Conservation (phyloP, 2,329 filamentous ascomycete genomes). For the Aschersonia sp. region DNA sequence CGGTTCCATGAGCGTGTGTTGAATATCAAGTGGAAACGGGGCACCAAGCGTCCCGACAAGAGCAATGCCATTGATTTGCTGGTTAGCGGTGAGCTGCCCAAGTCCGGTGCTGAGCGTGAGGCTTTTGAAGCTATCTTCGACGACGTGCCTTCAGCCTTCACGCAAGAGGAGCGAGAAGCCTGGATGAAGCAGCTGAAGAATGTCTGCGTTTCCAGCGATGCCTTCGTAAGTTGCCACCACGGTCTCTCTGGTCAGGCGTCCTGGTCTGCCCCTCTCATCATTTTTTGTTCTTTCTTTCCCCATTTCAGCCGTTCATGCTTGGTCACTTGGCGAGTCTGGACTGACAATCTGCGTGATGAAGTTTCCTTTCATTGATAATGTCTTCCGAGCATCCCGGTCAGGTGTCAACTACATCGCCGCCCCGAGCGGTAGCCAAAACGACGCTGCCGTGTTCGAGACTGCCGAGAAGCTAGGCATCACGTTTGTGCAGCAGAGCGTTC, state of each 20-base stretch:
- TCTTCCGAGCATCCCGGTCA: conserved; percentile 78
- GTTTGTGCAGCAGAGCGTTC: conserved; percentile 88
- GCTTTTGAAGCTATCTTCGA: conserved; percentile 86
- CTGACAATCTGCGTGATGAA: conserved; percentile 15
- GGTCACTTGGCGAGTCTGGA: neutral
- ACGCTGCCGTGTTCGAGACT: conserved; percentile 68
- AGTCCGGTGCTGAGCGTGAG: conserved; percentile 68
- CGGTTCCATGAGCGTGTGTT: conserved; percentile 88
- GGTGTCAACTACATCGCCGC: conserved; percentile 95
- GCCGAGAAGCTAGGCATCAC: conserved; percentile 85
- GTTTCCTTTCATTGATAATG: conserved; percentile 98
- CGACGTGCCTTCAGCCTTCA: conserved; percentile 72
- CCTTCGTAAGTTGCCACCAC: conserved; percentile 50
- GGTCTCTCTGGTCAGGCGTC: conserved; percentile 20
- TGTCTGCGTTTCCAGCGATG: conserved; percentile 84
- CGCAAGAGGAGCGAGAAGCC: conserved; percentile 65
- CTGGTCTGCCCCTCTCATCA: no score
- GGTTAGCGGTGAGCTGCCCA: conserved; percentile 79
- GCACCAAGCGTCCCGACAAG: conserved; percentile 92
- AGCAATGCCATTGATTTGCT: conserved; percentile 95
- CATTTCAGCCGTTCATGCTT: neutral
- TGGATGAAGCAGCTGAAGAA: conserved; percentile 74
- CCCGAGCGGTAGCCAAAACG: conserved; percentile 80
- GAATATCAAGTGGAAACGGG: conserved; percentile 90
- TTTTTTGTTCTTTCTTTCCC: neutral